Conservation (phyloP, 768 basidiomycete genomes). For the Suillus fuscotomentosus region DNA sequence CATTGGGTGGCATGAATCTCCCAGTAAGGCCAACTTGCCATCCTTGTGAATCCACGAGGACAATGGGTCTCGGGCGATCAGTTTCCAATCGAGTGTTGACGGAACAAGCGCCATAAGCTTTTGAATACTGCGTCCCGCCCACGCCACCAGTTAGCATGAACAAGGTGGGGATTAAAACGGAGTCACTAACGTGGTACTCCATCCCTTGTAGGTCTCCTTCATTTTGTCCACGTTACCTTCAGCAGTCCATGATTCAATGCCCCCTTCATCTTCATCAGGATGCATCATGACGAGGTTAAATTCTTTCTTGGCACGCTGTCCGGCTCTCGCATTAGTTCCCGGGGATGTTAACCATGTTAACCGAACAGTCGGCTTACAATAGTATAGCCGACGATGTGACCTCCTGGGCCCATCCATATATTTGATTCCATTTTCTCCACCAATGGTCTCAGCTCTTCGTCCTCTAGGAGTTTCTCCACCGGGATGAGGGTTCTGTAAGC, state of each 20-base stretch:
- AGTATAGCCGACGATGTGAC: constrained; percentile 45
- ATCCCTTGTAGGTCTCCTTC: constrained; percentile 43
- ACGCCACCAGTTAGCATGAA: constrained; percentile 5
- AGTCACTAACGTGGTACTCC: constrained; percentile 44
- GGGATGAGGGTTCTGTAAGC: constrained; percentile 59
- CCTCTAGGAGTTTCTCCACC: constrained; percentile 41
- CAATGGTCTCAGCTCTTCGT: constrained; percentile 50
- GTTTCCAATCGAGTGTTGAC: constrained; percentile 43
- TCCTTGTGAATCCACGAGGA: constrained; percentile 46
- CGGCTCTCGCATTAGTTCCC: neutral
- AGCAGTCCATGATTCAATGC: constrained; percentile 42
- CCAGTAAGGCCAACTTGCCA: constrained; percentile 44
- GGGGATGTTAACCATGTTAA: neutral
- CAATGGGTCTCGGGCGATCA: constrained; percentile 49
- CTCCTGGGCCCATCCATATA: constrained; percentile 57
- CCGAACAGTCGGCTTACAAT: constrained; percentile 34
- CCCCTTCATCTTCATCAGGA: constrained; percentile 34
- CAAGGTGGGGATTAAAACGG: neutral
- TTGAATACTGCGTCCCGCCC: constrained; percentile 31
- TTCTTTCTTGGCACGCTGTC: constrained; percentile 35
- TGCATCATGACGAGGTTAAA: constrained; percentile 48
- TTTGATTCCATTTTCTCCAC: constrained; percentile 53
- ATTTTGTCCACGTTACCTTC: constrained; percentile 45
- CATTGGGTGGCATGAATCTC: constrained; percentile 61
- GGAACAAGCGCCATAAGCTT: constrained; percentile 45